Evolutionary conservation across 2,329 filamentous ascomycete species (phyloP), one percentile per base, ranked within the genome.

Genomic region (Fusarium sp.): DNA sequence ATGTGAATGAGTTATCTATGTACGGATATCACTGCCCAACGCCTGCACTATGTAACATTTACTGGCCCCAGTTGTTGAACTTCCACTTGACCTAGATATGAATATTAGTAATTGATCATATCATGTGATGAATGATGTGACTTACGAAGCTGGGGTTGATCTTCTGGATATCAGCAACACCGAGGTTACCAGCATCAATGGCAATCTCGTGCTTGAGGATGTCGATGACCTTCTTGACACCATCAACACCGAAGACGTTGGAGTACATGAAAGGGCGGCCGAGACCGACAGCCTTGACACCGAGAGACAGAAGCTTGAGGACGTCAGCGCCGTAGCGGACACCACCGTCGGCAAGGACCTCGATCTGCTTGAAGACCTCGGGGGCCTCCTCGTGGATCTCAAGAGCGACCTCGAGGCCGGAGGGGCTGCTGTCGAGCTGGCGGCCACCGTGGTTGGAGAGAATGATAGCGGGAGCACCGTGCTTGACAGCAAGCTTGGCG

Each of bases 261-360:
- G 82, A 77, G 70, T 80, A 87, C 83, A 86, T 85, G 64, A 83
- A 81, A 11, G 83, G 80, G 1, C 85, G 75, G 17, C 84, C 85
- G 1, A 87, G 63, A 15, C 84, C 78, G 7, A 82, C 80, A 14
- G 79, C 80, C 67, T 77, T 78, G 54, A 81, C 81, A 11, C 81
- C 81, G 15, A 82, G 78, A 4, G 80, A 76, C n/a, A 83, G 75
- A 11, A 82, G 76, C 66, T 81, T 80, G n/a, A 83, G 72, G 14
- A 76, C 78, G 46, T 83, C 81, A 11, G 76, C 76, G 13, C 81
- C 82, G 56, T 81, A 81, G 45, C 82, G 78, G 20, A 83, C 71
- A 50, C 81, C 81, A 7, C 81, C 81, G 60, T 83, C 80, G 19
- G 79, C 79, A 39, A 75, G 77, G 41, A 81, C 72, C 69, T 81